These are phyloP conservation scores for Backusella tuberculispora DNA, from an alignment of 192 early-diverging fungal species.

Conservation along the genomic window DNA sequence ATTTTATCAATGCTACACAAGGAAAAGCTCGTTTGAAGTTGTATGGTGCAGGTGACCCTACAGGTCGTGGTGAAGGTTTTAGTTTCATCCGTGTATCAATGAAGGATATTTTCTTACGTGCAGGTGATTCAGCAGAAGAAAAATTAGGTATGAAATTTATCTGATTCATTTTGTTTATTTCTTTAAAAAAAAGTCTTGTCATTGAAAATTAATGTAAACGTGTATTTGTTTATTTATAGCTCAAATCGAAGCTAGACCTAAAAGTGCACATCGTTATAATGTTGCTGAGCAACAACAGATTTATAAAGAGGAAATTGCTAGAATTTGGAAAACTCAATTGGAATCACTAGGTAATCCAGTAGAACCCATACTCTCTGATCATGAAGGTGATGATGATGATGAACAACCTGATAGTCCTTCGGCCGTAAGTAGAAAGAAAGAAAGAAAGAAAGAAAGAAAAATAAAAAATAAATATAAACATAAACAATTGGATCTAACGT, in stretches of 20 bases:
- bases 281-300: constrained; percentile 95
- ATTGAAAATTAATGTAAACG: neutral
- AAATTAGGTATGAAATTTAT: constrained; percentile 61
- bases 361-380: constrained; percentile 55
- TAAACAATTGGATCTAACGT: neutral
- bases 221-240: constrained; percentile 40
- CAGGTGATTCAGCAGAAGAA: constrained; percentile 83
- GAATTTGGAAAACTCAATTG: constrained; percentile 93
- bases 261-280: constrained; percentile 82
- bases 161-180: neutral
- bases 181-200: neutral
- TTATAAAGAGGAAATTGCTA: constrained; percentile 89
- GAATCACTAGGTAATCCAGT: constrained; percentile 59
- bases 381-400: constrained; percentile 57
- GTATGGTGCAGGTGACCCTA: constrained; percentile 96
- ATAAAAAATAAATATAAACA: neutral
- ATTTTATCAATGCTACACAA: constrained; percentile 92
- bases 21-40: constrained; percentile 96
- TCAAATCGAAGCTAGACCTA: constrained; percentile 80
- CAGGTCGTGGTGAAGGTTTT: constrained; percentile 93
- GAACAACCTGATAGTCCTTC: constrained; percentile 46
- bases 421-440: constrained; percentile 25
- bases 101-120: constrained; percentile 95
- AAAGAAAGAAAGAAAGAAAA: neutral
- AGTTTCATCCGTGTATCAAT: constrained; percentile 97